These are phyloP conservation scores for Cystofilobasidium capitatum DNA, from an alignment of 768 basidiomycete species.

Conservation along the genomic window DNA sequence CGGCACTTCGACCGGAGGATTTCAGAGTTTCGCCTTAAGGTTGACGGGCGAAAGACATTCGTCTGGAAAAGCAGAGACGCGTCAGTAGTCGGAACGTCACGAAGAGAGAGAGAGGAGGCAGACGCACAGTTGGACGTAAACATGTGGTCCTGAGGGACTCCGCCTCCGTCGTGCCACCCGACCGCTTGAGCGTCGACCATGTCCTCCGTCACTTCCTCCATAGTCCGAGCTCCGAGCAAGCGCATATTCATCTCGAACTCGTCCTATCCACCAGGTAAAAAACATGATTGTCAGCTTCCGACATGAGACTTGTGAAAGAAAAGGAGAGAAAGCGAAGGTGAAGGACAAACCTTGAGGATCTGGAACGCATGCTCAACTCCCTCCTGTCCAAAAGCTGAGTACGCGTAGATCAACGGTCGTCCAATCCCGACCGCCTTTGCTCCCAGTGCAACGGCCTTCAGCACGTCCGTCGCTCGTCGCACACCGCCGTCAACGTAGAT, in stretches of 20 bases:
- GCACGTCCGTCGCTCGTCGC: slow-evolving; percentile 55
- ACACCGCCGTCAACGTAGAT: slow-evolving; percentile 78
- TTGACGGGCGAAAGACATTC: not conserved
- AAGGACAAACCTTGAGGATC: slow-evolving; percentile 56
- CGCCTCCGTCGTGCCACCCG: slow-evolving; percentile 44
- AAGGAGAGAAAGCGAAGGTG: slow-evolving; percentile 28
- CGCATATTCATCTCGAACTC: slow-evolving; percentile 99
- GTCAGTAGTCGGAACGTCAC: no score
- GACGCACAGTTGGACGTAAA: not conserved
- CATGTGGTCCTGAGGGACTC: not conserved
- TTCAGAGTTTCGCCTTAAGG: not conserved
- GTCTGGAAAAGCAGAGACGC: not conserved
- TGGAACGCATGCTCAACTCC: slow-evolving; percentile 75
- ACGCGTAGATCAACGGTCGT: slow-evolving; percentile 78
- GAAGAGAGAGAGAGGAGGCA: not conserved
- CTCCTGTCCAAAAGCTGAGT: slow-evolving; percentile 69
- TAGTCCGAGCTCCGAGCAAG: slow-evolving; percentile 68
- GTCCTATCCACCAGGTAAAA: slow-evolving; percentile 50
- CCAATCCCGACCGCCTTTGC: slow-evolving; percentile 59
- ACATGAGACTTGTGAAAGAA: no score
- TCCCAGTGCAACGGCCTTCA: slow-evolving; percentile 22
- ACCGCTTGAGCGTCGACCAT: slow-evolving; percentile 83
- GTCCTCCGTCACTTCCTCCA: slow-evolving; percentile 68
- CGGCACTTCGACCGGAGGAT: no score
- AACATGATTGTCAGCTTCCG: slow-evolving; percentile 21